Evolutionary conservation across 768 basidiomycete species (phyloP), one percentile per base, ranked within the genome.

Genomic region (Xerocomellus intermedius): DNA sequence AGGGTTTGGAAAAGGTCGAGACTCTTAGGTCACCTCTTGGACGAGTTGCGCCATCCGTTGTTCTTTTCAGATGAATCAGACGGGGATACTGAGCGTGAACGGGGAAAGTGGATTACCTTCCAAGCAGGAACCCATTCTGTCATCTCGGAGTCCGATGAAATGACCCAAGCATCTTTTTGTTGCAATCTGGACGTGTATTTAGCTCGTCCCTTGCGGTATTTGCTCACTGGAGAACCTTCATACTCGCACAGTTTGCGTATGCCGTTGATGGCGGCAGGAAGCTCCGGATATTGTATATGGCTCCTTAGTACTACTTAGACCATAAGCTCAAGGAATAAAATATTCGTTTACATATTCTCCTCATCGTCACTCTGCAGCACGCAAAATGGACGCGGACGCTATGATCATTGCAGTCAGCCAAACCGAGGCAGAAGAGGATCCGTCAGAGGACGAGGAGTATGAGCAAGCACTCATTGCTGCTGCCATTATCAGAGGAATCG

Each of bases 1-100:
- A 59, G 56, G 6, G 4, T 35, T 14, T 19, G 45, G 33, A 52
- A 52, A 16, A 56, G 54, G 12, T 58, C 44, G 9, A 52, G 26
- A 30, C 52, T 57, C 38, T 46, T 47, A 4, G 42, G 56, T 36
- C 21, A 43, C 32, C 26, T 48, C 9, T 26, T 24, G 4, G 38
- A 44, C 3, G 50, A 44, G 26, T 24, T 42, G 14, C 22, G 48
- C 43, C 43, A 49, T 5, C 19, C 42, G 5, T 38, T 38, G 5
- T 35, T 42, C 43, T 41, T 39, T 17, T 41, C 32, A 21, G 5
- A 21, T 19, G 32, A 26, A 24, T 14, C 24, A 13, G 21, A 1
- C 24, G 5, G 26, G 26, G 21, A 32, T 28, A 5, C 37, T 16
- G 22, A 2, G 16, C 4, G 26, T 8, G 42, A 37, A 38, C 12